These are phyloP conservation scores for Fistulinella prunicolor DNA, from an alignment of 768 basidiomycete genomes.

Conservation along the genomic window DNA sequence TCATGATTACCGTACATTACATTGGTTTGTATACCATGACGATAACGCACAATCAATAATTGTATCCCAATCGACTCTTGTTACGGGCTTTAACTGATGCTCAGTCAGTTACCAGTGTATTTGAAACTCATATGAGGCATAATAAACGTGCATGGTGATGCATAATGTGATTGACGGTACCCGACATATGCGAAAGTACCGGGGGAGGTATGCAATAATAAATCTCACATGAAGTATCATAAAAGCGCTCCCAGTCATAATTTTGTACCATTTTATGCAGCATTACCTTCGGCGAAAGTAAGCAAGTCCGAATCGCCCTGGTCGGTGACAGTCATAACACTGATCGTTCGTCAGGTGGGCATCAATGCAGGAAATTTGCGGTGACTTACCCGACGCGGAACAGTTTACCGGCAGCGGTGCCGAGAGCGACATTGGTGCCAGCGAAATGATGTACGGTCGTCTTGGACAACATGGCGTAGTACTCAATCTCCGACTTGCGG, in stretches of 20 bases:
- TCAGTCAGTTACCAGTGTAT: no score
- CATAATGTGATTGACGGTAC: conserved; percentile 1
- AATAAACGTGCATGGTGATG: not conserved
- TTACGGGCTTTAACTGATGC: not conserved
- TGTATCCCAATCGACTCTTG: no score
- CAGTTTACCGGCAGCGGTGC: conserved; percentile 97
- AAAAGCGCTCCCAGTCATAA: not conserved
- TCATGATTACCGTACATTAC: not conserved
- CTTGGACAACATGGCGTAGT: conserved; percentile 99
- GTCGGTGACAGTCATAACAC: conserved; percentile 97
- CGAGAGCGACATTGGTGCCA: conserved; percentile 96
- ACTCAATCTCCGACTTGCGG: conserved; percentile 98
- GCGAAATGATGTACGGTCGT: conserved; percentile 97
- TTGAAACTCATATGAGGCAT: not conserved
- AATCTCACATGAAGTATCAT: conserved; percentile 5
- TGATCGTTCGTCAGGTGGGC: conserved; percentile 29
- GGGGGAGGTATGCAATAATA: not conserved
- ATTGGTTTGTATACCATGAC: no score
- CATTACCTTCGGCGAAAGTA: conserved; percentile 72
- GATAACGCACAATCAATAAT: no score
- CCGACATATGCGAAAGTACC: not conserved
- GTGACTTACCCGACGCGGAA: conserved; percentile 89
- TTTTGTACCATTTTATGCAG: conserved; percentile 43
- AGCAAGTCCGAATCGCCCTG: conserved; percentile 96
- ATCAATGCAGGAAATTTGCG: not conserved